Conservation (phyloP, 257 asterid species). For the Penstemon barbatus region DNA sequence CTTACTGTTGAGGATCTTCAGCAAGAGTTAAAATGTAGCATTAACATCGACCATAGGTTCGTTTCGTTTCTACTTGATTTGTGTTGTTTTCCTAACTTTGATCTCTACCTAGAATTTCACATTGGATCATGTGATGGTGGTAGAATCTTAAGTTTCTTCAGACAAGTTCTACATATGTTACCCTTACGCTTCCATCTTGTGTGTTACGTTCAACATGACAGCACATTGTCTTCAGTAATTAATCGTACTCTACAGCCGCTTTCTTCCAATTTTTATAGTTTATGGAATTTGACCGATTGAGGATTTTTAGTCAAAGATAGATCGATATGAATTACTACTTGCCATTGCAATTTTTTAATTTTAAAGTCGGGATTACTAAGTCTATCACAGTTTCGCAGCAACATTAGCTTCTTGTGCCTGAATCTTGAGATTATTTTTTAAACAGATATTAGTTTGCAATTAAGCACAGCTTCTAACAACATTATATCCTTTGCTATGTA, state of each 20-base stretch:
- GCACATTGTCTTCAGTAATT: not conserved
- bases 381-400: not conserved
- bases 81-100: not conserved
- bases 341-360: not conserved
- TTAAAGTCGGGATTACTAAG: not conserved
- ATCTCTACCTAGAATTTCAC: not conserved
- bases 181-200: no score
- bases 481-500: no score
- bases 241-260: no score
- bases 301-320: not conserved
- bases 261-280: constrained; percentile 7
- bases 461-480: no score
- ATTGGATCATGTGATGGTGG: not conserved
- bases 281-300: not conserved
- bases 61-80: constrained; percentile 28
- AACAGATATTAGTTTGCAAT: no score
- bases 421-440: not conserved
- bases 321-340: not conserved
- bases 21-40: constrained; percentile 86
- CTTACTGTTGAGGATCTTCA: constrained; percentile 94
- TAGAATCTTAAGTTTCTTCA: not conserved
- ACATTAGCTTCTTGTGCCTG: not conserved
- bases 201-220: no score
- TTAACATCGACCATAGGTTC: constrained; percentile 84
- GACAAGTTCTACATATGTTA: not conserved